A percentile compares a stretch with the other conserved stretches of the same genome.
These are phyloP conservation scores for Hansenula lynferdii DNA, from an alignment of 1,139 yeast species.

Conservation along the genomic window DNA sequence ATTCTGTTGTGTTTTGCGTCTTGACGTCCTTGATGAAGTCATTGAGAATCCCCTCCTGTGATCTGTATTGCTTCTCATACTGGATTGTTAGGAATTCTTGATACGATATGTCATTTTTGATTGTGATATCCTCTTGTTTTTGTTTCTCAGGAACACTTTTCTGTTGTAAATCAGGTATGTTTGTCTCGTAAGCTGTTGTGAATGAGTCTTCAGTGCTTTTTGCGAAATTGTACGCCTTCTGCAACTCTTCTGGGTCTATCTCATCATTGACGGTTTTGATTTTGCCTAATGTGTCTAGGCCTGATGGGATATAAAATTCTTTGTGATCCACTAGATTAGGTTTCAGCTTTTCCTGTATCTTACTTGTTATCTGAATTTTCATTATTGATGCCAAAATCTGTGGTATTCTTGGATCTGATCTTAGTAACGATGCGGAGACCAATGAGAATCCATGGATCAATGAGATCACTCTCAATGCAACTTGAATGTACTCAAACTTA, in stretches of 20 bases:
- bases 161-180: constrained; percentile 5
- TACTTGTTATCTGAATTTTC: constrained; percentile 4
- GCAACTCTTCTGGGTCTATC: constrained; percentile 17
- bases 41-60: background rate
- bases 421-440: constrained; percentile 15
- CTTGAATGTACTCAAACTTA: constrained; percentile 24
- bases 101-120: background rate
- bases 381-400: constrained; percentile 7
- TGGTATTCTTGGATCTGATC: constrained; percentile 1
- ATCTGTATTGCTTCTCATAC: constrained; percentile 4
- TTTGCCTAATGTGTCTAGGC: constrained; percentile 48
- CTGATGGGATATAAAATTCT: constrained; percentile 41
- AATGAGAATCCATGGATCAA: constrained; percentile 39
- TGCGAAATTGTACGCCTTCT: constrained; percentile 4
- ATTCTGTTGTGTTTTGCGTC: no score
- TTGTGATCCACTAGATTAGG: constrained; percentile 30
- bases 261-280: constrained; percentile 39
- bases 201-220: constrained; percentile 1
- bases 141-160: background rate
- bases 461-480: constrained; percentile 39
- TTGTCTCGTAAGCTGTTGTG: constrained; percentile 6
- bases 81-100: constrained; percentile 9
- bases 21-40: background rate
- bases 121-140: background rate
- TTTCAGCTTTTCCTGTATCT: constrained; percentile 11